Evolutionary conservation across 2,329 filamentous ascomycete genomes (phyloP), one percentile per base, ranked within the genome.

Genomic region (Rhexocercosporidium sp.): DNA sequence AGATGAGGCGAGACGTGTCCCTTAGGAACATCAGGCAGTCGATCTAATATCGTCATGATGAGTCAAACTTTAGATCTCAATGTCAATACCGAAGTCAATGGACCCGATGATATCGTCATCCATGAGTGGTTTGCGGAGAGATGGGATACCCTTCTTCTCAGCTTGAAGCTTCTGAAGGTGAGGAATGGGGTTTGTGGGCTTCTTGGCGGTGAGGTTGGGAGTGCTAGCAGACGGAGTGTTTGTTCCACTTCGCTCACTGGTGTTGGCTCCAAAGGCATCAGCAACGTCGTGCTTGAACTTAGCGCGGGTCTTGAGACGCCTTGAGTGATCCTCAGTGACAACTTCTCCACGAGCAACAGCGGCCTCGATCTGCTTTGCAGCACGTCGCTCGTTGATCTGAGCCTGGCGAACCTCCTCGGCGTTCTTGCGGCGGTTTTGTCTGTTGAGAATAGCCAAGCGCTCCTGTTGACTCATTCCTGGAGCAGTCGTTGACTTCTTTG

Each of bases 101-200:
- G 89, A 86, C 1, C 91, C 94, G 78, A 98, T 95, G 65, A 97
- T 91, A 76, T 98, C 96, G 76, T 98, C 96, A 69, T 97, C 94
- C 83, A 92, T 91, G 66, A 94, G 86, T 34, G 91, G 90, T 80
- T 92, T 90, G 75, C 95, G 92, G 59, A 93, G 91, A 14, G 89
- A 89, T 3, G 88, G 85, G 68, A 90, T 79, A 14, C 79, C 78
- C 74, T 86, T 88, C 79, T 86, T 88, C 57, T 69, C 72, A 57
- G 71, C 73, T 64, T 70, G 75, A 63, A 71, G 71, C 72, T 64
- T 77, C 83, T 84, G 71, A 85, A 79, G 79, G 67, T 88, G 83
- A 46, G 85, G 82, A 66, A 85, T 81, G 75, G 83, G 73, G 6
- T 76, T 75, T 44, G 78, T 75, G 71, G 81, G 81, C 59, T 80